A percentile compares a stretch with the other conserved stretches of the same genome.
Conservation (phyloP, 805 yeast genomes). For the Candida sphagnicola region DNA sequence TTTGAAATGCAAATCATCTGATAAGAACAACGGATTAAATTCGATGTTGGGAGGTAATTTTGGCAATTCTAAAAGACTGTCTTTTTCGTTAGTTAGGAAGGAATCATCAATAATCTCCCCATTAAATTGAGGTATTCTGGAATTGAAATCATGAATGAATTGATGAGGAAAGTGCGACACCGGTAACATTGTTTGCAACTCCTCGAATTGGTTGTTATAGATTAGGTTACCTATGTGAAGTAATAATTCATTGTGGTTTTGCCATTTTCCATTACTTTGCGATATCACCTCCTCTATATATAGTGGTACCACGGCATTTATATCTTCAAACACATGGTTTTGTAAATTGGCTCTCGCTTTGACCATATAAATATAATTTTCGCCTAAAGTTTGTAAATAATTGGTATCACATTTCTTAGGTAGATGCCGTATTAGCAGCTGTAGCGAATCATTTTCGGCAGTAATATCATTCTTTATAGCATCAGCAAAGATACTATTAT, state of each 20-base stretch:
- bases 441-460: neutral
- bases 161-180: neutral
- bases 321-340: neutral
- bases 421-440: neutral
- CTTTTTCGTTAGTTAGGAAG: neutral
- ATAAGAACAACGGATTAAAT: slow-evolving; percentile 4
- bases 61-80: slow-evolving; percentile 3
- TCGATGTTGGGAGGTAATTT: neutral
- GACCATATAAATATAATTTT: neutral
- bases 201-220: neutral
- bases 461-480: neutral
- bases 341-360: neutral
- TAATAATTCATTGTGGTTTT: neutral
- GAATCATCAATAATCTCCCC: slow-evolving; percentile 1
- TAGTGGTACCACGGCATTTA: neutral
- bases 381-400: neutral
- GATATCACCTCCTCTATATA: neutral
- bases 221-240: neutral
- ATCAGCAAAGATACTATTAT: neutral
- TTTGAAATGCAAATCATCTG: neutral
- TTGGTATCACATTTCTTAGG: neutral
- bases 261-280: neutral
- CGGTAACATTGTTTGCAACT: neutral
- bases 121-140: slow-evolving; percentile 1
- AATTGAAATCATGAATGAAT: slow-evolving; percentile 4